Evolutionary conservation across 2,329 filamentous ascomycete genomes (phyloP).

Genomic region (Arthrobotrys sphaeroides): DNA sequence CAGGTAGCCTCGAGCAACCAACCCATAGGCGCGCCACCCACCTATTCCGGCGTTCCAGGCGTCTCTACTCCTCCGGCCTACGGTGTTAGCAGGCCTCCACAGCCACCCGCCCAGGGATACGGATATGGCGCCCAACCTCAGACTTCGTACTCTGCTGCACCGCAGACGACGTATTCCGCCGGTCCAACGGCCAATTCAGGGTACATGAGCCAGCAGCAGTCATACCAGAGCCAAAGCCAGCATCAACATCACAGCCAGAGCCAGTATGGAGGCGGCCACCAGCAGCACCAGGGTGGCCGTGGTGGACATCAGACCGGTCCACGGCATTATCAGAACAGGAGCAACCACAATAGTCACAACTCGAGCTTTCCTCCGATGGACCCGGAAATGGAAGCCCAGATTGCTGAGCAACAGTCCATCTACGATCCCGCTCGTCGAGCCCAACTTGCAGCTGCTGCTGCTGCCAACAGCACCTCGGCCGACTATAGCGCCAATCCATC

Average conservation of each 20-base stretch:
- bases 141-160: conserved; percentile 57
- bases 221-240: conserved; percentile 44
- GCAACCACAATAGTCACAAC: conserved; percentile 63
- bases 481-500: conserved; percentile 55
- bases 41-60: conserved; percentile 57
- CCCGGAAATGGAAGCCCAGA: conserved; percentile 86
- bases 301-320: conserved; percentile 69
- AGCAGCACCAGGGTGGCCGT: conserved; percentile 60
- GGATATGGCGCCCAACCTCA: conserved; percentile 38
- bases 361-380: conserved; percentile 65
- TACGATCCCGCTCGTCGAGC: conserved; percentile 69
- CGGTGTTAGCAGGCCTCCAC: conserved; percentile 25
- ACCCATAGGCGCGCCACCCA: conserved; percentile 60
- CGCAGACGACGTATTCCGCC: conserved; percentile 60
- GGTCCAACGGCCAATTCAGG: conserved; percentile 55
- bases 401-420: conserved; percentile 93
- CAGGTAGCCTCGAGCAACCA: conserved; percentile 64
- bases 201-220: conserved; percentile 53
- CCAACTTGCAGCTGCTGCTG: conserved; percentile 62
- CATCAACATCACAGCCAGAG: conserved; percentile 29
- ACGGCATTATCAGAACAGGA: conserved; percentile 59
- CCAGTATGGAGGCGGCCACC: conserved; percentile 37
- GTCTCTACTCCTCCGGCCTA: conserved; percentile 59
- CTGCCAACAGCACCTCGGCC: conserved; percentile 61
- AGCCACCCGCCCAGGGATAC: conserved; percentile 10